Percentiles rank a stretch among this genome's conserved stretches.
Evolutionary conservation across 2,329 filamentous ascomycete species (phyloP).

Genomic region (Xylariaceae sp.): DNA sequence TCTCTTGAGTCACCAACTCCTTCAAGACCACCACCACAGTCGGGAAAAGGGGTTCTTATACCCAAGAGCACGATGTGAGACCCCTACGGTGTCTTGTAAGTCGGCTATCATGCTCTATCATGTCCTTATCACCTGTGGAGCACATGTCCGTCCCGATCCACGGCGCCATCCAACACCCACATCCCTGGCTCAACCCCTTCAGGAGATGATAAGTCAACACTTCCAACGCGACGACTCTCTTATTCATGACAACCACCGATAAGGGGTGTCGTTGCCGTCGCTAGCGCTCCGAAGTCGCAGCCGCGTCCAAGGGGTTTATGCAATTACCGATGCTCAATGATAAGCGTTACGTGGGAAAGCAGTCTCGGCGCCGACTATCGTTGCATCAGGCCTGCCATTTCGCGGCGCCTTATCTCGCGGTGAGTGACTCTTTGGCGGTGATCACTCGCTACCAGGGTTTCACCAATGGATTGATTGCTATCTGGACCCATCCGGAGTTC

Average conservation of each 20-base stretch:
- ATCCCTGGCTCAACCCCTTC: neutral
- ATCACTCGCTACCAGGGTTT: too few species aligned
- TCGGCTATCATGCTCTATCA: neutral
- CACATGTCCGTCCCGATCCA: neutral
- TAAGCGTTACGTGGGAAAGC: neutral
- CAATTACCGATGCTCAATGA: neutral
- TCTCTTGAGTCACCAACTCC: neutral
- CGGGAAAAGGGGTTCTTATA: too few species aligned
- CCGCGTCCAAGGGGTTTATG: neutral
- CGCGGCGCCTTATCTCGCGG: neutral
- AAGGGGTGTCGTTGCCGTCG: neutral
- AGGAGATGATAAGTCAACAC: neutral
- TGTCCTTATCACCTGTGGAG: neutral
- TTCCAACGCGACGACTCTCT: neutral
- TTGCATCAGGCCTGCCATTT: neutral
- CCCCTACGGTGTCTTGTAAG: too few species aligned
- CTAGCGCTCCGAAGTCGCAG: neutral
- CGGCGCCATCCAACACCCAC: neutral
- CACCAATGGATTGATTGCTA: too few species aligned
- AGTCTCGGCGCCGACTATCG: neutral
- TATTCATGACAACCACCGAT: neutral
- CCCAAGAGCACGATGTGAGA: too few species aligned
- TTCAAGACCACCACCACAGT: neutral
- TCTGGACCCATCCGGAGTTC: too few species aligned
- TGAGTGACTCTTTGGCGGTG: too few species aligned